A percentile compares a stretch with the other conserved stretches of the same genome.
Conservation (phyloP, 2,329 filamentous ascomycete genomes). For the Curvularia eragrostidis region DNA sequence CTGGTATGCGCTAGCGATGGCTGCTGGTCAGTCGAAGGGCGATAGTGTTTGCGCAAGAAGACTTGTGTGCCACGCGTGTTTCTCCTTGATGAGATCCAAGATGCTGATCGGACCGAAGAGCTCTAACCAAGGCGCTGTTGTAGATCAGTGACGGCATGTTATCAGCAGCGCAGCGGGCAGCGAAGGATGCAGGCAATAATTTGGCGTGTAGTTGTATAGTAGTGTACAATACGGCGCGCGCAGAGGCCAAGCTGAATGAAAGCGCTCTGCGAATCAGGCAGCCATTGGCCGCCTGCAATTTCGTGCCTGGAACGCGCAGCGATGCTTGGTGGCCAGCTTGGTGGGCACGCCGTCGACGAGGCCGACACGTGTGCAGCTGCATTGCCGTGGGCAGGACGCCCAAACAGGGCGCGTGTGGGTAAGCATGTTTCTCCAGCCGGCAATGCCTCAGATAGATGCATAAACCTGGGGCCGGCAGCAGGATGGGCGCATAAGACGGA, state of each 20-base stretch:
- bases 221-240: no score
- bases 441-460: conserved; percentile 3
- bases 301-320: no score
- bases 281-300: neutral
- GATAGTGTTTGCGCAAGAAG: conserved; percentile 11
- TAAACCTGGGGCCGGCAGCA: neutral
- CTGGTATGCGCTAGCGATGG: conserved; percentile 5
- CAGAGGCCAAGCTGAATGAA: no score
- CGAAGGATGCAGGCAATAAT: no score
- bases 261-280: no score
- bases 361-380: neutral
- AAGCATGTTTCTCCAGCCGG: conserved; percentile 3
- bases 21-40: neutral
- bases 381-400: conserved; percentile 4
- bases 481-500: neutral
- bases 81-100: conserved; percentile 7
- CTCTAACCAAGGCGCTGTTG: neutral
- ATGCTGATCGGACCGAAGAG: conserved; percentile 12
- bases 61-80: conserved; percentile 6
- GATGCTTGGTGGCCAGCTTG: neutral
- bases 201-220: no score
- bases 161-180: no score
- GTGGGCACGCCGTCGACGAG: conserved; percentile 3
- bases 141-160: conserved; percentile 7
- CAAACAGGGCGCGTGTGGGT: conserved; percentile 5